Percentiles rank a stretch among this genome's conserved stretches.
Evolutionary conservation across 129 eudicot species (phyloP).

Genomic region (Flaveria linearis): DNA sequence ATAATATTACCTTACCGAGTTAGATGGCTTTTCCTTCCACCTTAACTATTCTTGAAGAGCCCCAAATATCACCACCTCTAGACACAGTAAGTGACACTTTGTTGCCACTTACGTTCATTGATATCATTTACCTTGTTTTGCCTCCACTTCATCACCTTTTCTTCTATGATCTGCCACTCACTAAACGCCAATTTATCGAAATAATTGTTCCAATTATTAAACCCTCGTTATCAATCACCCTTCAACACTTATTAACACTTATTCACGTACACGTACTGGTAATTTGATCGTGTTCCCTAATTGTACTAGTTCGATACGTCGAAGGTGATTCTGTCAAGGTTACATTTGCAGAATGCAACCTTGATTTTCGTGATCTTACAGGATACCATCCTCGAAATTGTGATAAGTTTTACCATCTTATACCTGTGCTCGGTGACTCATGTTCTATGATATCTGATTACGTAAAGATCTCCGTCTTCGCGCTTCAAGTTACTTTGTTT

Average conservation of each 20-base stretch:
- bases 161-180: conserved; percentile 21
- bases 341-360: conserved; percentile 32
- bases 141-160: conserved; percentile 35
- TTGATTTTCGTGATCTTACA: conserved; percentile 31
- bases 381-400: conserved; percentile 40
- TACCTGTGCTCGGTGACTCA: conserved; percentile 21
- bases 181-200: conserved; percentile 27
- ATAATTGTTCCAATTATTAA: conserved; percentile 39
- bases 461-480: conserved; percentile 31
- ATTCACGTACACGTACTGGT: conserved; percentile 39
- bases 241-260: conserved; percentile 38
- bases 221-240: conserved; percentile 38
- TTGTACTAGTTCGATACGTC: conserved; percentile 24
- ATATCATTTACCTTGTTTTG: conserved; percentile 32
- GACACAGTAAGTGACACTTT: background rate
- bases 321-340: conserved; percentile 39
- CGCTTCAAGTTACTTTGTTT: conserved; percentile 44
- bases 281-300: conserved; percentile 19
- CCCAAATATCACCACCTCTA: conserved; percentile 15
- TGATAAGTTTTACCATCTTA: conserved; percentile 33
- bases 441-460: background rate
- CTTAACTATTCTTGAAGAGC: conserved; percentile 23
- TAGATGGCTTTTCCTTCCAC: background rate
- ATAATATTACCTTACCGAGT: too few relatives aligned
- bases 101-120: conserved; percentile 35